Base-by-base conservation (phyloP, 1,139 yeast genomes). In the Pichia sp. region DNA sequence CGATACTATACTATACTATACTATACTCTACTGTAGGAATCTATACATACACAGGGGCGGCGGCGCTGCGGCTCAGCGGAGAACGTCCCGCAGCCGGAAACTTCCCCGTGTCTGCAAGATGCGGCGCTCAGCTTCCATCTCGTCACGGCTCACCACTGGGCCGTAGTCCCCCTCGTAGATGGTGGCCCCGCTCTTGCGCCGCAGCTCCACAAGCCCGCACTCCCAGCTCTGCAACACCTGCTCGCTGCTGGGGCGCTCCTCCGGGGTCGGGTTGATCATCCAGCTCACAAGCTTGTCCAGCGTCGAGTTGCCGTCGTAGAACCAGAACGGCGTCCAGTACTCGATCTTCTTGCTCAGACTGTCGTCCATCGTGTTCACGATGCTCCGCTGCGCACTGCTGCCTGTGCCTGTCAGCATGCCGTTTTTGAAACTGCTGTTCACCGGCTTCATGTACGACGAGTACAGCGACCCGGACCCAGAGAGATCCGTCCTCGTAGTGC, bases 141-240 rank as follows among this genome's bases (percentile, higher is more conserved):
- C 75, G 73, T 8, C 58, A 3, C 19, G 31, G 4, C 52, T 36
- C 5, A 57, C 47, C 7, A 52, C 42, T 4, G 98, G 97, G 0
- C 99, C 99, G 69, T 81, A 92, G 64, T 93, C 98, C 42, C 98
- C 99, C 72, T 93, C 99, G 64, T 86, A 95, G 61, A 93, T 88
- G 1, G 93, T 88, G 1, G 98, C 97, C 2, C 99, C 99, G 4
- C 97, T 92, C 67, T 88, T 87, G 54, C 98, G 78, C 59, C 95
- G 80, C 59, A 79, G 74, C 62, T 92, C 97, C 47, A 93, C 93
- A 59, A 85, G 80, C 51, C 79, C 78, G 61, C 95, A 84, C 68
- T 93, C 97, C 51, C 80, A 81, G 63, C 85, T 77, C 57, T 76
- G 79, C 57, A 93, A 72, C 36, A 93, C 77, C 59, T 82, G 80